phyloP scores from a whole-genome alignment of 805 yeast species.

The Nakazawaea siamensis region DNA sequence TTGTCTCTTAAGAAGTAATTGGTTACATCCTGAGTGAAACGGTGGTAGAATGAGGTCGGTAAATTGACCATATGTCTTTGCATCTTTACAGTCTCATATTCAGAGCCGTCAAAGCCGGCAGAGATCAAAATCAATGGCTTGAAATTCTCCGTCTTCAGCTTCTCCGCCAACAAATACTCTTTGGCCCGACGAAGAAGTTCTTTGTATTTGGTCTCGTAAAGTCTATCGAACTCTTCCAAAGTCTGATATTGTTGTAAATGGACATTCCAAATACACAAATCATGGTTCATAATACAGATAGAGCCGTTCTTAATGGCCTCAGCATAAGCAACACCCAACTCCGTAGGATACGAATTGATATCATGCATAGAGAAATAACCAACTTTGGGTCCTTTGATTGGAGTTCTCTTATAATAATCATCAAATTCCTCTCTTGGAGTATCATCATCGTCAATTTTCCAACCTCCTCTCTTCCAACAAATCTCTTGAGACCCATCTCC shows the following conservation, averaged over 20 bases:
- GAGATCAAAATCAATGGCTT: constrained; percentile 62
- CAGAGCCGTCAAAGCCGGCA: constrained; percentile 86
- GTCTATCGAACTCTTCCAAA: constrained; percentile 55
- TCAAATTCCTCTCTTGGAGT: constrained; percentile 23
- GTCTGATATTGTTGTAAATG: constrained; percentile 61
- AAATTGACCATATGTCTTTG: constrained; percentile 77
- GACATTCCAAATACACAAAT: constrained; percentile 74
- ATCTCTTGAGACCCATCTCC: constrained; percentile 89
- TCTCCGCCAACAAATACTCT: constrained; percentile 43
- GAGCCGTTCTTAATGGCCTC: constrained; percentile 70
- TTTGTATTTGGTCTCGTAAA: constrained; percentile 55
- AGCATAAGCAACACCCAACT: constrained; percentile 64
- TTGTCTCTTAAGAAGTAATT: constrained; percentile 26
- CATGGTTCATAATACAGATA: constrained; percentile 72
- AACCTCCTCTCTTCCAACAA: constrained; percentile 72
- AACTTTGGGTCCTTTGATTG: constrained; percentile 44
- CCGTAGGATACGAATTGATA: constrained; percentile 81
- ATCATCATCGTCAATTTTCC: constrained; percentile 39
- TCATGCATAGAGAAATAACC: constrained; percentile 84
- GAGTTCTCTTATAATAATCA: constrained; percentile 38
- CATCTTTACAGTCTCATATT: constrained; percentile 75
- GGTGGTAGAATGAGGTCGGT: constrained; percentile 71
- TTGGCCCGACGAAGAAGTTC: constrained; percentile 58
- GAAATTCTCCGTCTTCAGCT: constrained; percentile 21
- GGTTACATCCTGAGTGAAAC: constrained; percentile 67